phyloP scores from a whole-genome alignment of 768 basidiomycete species.

The Psilocybe sp. region DNA sequence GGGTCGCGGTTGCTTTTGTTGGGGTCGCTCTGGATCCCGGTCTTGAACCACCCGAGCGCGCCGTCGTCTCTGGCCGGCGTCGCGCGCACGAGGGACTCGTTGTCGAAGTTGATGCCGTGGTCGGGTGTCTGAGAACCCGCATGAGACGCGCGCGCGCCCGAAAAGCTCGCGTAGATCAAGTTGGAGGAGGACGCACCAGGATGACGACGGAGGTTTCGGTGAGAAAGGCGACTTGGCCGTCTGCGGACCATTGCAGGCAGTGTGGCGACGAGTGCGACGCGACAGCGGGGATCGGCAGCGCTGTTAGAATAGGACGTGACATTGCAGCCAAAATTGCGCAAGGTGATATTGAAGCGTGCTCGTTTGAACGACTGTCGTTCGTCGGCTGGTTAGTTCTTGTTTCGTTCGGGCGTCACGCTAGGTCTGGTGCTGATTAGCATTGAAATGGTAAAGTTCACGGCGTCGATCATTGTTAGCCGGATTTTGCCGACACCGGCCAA shows the following conservation, averaged over 20 bases:
- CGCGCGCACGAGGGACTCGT: conserved; percentile 47
- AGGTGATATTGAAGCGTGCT: too few species aligned
- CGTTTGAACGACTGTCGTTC: too few species aligned
- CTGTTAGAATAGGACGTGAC: conserved; percentile 39
- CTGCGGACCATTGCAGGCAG: conserved; percentile 70
- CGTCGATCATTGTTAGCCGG: too few species aligned
- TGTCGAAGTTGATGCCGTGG: conserved; percentile 65
- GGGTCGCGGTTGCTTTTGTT: too few species aligned
- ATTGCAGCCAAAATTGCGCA: too few species aligned
- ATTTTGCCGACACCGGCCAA: too few species aligned
- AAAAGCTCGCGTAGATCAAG: not conserved
- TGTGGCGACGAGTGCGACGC: conserved; percentile 55
- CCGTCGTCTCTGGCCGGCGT: conserved; percentile 30
- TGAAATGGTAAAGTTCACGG: too few species aligned
- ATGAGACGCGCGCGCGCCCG: not conserved
- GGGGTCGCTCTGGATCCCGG: conserved; percentile 64
- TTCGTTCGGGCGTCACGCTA: too few species aligned
- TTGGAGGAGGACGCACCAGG: conserved; percentile 41
- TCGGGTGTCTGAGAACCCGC: conserved; percentile 59
- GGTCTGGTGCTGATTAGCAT: too few species aligned
- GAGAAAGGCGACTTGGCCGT: conserved; percentile 69
- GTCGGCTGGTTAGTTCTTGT: too few species aligned
- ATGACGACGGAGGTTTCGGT: conserved; percentile 69
- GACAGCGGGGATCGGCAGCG: conserved; percentile 57
- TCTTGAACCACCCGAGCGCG: conserved; percentile 66